Evolutionary conservation across 495 filamentous ascomycete species (phyloP).

Genomic region (Tuber magnatum): DNA sequence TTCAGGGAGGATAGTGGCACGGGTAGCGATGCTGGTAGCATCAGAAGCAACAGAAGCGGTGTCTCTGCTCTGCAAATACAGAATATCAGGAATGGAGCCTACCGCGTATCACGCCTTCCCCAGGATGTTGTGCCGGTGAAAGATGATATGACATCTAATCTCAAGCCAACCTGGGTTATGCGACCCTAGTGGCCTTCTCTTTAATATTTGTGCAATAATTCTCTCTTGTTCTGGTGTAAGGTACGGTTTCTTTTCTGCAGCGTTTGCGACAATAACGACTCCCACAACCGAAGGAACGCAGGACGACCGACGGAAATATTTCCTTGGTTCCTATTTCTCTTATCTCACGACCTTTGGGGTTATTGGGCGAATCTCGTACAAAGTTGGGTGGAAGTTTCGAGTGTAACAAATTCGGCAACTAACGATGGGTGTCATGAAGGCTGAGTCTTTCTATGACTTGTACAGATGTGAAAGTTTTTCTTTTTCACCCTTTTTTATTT

Average conservation of each 20-base stretch:
- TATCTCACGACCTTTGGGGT: slow-evolving; percentile 21
- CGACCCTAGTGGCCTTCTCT: slow-evolving; percentile 33
- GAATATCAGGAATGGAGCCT: slow-evolving; percentile 80
- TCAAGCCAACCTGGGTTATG: slow-evolving; percentile 78
- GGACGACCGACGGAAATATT: slow-evolving; percentile 36
- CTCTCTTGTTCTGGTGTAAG: slow-evolving; percentile 41
- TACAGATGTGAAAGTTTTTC: slow-evolving; percentile 9
- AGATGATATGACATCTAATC: slow-evolving; percentile 58
- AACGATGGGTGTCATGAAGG: slow-evolving; percentile 22
- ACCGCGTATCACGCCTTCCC: slow-evolving; percentile 80
- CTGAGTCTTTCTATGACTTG: slow-evolving; percentile 2
- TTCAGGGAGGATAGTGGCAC: slow-evolving; percentile 64
- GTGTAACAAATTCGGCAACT: slow-evolving; percentile 20
- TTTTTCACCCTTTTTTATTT: neutral
- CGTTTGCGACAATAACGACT: slow-evolving; percentile 29
- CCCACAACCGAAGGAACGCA: slow-evolving; percentile 30
- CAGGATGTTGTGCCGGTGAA: slow-evolving; percentile 74
- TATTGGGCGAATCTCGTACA: slow-evolving; percentile 10
- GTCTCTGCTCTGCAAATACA: slow-evolving; percentile 63
- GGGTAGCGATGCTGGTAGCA: slow-evolving; percentile 78
- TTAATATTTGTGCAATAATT: slow-evolving; percentile 21
- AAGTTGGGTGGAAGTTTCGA: slow-evolving; percentile 28
- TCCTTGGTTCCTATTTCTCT: slow-evolving; percentile 37
- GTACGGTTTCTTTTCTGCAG: slow-evolving; percentile 23
- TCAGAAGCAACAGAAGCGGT: slow-evolving; percentile 75